These are phyloP conservation scores for Phytophthora palmivora DNA, from an alignment of 352 stramenopile species.

Conservation along the genomic window DNA sequence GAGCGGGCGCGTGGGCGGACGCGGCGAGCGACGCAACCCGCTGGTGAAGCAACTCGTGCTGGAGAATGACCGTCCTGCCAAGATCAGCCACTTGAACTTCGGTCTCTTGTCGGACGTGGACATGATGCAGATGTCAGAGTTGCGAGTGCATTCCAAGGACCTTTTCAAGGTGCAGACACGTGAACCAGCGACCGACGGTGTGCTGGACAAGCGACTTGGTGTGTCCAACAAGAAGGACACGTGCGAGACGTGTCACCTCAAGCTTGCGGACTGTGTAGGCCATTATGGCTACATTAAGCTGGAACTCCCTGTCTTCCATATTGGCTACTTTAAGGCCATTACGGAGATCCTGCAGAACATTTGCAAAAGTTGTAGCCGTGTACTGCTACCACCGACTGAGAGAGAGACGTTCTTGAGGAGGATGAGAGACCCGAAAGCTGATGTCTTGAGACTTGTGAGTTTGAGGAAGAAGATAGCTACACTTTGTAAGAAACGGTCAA, in stretches of 20 bases:
- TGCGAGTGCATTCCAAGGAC: conserved; percentile 94
- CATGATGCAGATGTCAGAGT: conserved; percentile 96
- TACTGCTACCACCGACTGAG: conserved; percentile 94
- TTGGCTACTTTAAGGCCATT: conserved; percentile 99
- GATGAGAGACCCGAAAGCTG: conserved; percentile 88
- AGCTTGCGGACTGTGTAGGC: conserved; percentile 97
- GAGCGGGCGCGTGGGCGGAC: conserved; percentile 30
- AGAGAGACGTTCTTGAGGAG: conserved; percentile 85
- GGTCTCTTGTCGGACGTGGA: conserved; percentile 95
- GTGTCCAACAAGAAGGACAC: conserved; percentile 97
- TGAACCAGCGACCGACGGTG: conserved; percentile 92
- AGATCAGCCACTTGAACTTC: conserved; percentile 99
- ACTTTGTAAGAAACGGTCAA: conserved; percentile 95
- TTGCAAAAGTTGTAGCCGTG: conserved; percentile 95
- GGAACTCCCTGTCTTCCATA: conserved; percentile 99
- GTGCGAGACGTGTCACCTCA: conserved; percentile 93
- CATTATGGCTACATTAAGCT: conserved; percentile 99
- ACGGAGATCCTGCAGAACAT: conserved; percentile 98
- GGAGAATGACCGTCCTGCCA: conserved; percentile 89
- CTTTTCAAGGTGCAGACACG: conserved; percentile 97
- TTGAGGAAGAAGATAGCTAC: conserved; percentile 96
- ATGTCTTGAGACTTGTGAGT: conserved; percentile 78
- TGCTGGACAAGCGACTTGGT: conserved; percentile 97
- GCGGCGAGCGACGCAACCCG: conserved; percentile 78
- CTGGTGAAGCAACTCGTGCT: conserved; percentile 91